These are phyloP conservation scores for Metschnikowia matae DNA, from an alignment of 805 yeast species.

Conservation along the genomic window DNA sequence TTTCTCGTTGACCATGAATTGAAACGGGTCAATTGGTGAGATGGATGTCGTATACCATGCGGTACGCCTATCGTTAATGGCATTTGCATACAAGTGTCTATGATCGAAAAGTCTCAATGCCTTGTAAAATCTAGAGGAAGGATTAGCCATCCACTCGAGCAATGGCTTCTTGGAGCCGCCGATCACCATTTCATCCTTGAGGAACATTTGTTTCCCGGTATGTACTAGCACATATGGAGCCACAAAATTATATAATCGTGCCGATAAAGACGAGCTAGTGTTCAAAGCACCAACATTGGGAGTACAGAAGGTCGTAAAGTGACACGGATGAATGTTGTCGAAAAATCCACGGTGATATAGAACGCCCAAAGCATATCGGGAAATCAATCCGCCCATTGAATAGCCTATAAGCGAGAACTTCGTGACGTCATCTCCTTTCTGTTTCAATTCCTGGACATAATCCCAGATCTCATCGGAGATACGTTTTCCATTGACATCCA, in stretches of 20 bases:
- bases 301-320: conserved; percentile 47
- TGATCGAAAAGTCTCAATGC: conserved; percentile 9
- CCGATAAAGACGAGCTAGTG: conserved; percentile 32
- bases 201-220: conserved; percentile 71
- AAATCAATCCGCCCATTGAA: conserved; percentile 80
- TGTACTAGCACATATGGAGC: conserved; percentile 65
- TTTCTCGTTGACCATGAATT: conserved; percentile 42
- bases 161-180: conserved; percentile 8
- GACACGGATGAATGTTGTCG: conserved; percentile 49
- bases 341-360: conserved; percentile 51
- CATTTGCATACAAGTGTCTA: conserved; percentile 13
- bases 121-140: conserved; percentile 11
- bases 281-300: conserved; percentile 70
- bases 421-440: conserved; percentile 32
- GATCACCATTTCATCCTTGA: conserved; percentile 35
- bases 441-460: conserved; percentile 9
- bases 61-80: conserved; percentile 41
- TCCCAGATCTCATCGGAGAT: conserved; percentile 60
- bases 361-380: conserved; percentile 78
- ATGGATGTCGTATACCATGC: conserved; percentile 82
- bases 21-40: conserved; percentile 57
- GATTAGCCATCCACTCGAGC: conserved; percentile 15
- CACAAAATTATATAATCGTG: conserved; percentile 55
- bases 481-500: conserved; percentile 77
- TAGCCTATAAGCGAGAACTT: conserved; percentile 79